Percentiles rank a stretch among this genome's conserved stretches.
Evolutionary conservation across 257 asterid genomes (phyloP).

Genomic region (Solanum chilense): DNA sequence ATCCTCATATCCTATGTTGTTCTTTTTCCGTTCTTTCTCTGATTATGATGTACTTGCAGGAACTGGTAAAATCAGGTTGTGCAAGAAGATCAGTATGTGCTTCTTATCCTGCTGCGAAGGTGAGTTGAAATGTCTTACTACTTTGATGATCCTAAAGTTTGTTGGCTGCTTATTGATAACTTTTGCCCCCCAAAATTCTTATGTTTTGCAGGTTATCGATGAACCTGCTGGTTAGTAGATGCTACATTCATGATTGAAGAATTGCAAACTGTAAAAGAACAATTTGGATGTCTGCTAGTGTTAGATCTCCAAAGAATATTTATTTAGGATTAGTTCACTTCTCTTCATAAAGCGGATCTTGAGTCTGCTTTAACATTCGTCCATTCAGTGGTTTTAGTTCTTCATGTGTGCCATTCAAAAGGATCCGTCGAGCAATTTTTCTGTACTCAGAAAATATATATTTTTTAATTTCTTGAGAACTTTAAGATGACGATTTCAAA

Average conservation of each 20-base stretch:
- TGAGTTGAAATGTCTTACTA: not conserved
- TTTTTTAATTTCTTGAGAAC: not conserved
- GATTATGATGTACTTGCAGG: constrained; percentile 4
- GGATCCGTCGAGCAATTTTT: not conserved
- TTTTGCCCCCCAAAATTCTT: not conserved
- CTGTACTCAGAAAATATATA: not conserved
- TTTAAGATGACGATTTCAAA: not conserved
- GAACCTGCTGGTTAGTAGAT: constrained; percentile 8
- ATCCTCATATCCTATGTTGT: not conserved
- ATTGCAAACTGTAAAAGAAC: not conserved
- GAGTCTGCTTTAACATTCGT: not conserved
- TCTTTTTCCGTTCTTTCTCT: not conserved
- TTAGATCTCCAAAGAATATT: not conserved
- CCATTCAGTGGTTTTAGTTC: not conserved
- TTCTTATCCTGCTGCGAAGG: not conserved
- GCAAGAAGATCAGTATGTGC: not conserved
- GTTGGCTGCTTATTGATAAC: not conserved
- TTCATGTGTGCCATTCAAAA: not conserved
- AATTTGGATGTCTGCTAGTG: not conserved
- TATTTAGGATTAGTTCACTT: not conserved
- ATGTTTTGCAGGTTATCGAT: not conserved
- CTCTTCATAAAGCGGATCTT: not conserved
- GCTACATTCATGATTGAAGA: not conserved
- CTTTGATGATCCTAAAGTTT: not conserved
- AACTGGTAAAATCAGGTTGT: constrained; percentile 2